Percentiles rank a stretch among this genome's conserved stretches.
These are phyloP conservation scores for Tolypocladium sp. DNA, from an alignment of 2,329 filamentous ascomycete species.

Conservation along the genomic window DNA sequence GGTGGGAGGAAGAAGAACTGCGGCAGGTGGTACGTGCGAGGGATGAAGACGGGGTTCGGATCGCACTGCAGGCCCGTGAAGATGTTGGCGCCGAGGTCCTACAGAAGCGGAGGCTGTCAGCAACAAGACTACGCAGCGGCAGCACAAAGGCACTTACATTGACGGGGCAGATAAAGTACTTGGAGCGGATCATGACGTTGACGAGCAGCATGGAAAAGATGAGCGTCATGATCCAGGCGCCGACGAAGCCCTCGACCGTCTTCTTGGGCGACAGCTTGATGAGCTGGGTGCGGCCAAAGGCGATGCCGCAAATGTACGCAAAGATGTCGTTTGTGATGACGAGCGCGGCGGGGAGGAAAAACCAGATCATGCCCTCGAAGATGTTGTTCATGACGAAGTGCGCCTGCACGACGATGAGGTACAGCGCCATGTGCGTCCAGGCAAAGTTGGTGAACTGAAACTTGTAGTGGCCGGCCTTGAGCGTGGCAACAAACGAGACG, in stretches of 20 bases:
- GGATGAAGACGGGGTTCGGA: constrained; percentile 83
- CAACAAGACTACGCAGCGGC: not conserved
- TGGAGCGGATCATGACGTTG: constrained; percentile 77
- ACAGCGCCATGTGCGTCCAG: constrained; percentile 99
- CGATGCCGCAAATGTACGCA: constrained; percentile 94
- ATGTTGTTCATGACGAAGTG: constrained; percentile 99
- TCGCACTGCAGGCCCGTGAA: constrained; percentile 84
- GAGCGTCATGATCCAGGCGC: constrained; percentile 92
- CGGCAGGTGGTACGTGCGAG: constrained; percentile 65
- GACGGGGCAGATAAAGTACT: constrained; percentile 97
- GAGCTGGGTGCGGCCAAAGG: constrained; percentile 89
- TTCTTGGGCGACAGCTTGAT: constrained; percentile 99
- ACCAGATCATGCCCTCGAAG: constrained; percentile 99
- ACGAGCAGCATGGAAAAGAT: constrained; percentile 76
- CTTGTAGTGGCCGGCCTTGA: constrained; percentile 92
- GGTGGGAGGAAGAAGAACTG: constrained; percentile 63
- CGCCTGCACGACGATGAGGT: constrained; percentile 93
- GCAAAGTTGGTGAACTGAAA: constrained; percentile 99
- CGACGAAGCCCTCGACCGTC: constrained; percentile 95
- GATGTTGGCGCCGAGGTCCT: constrained; percentile 85
- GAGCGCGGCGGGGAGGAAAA: constrained; percentile 88
- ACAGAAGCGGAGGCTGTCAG: constrained; percentile 1
- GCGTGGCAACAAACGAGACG: constrained; percentile 91
- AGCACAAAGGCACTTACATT: constrained; percentile 45
- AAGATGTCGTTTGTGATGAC: constrained; percentile 99